Conservation (phyloP, 2,329 filamentous ascomycete genomes). For the Pestalotiopsis sp. region DNA sequence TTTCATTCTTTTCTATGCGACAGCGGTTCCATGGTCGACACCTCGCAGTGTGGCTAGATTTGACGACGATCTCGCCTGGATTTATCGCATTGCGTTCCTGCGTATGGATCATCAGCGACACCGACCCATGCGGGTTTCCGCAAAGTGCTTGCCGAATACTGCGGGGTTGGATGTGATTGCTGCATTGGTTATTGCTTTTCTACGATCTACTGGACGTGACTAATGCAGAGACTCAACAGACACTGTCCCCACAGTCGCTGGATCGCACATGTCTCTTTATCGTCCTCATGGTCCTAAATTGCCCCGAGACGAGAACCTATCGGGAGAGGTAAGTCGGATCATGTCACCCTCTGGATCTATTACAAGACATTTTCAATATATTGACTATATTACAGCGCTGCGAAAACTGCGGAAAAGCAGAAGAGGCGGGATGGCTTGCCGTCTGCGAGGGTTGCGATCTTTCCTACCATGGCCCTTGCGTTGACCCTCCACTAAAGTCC, state of each 20-base stretch:
- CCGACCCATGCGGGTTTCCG: not conserved
- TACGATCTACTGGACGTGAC: slow-evolving; percentile 22
- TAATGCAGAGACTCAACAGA: slow-evolving; percentile 46
- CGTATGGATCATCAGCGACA: not conserved
- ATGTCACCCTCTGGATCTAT: not conserved
- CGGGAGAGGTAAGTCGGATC: slow-evolving; percentile 41
- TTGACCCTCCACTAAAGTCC: slow-evolving; percentile 80
- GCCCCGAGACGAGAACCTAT: slow-evolving; percentile 53
- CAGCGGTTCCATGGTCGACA: not conserved
- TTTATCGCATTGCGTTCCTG: not conserved
- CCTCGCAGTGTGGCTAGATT: not conserved
- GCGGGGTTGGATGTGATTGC: not conserved
- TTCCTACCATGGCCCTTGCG: slow-evolving; percentile 82
- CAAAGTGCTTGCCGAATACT: not conserved
- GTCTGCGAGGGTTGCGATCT: slow-evolving; percentile 91
- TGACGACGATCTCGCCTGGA: no score
- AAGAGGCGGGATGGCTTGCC: slow-evolving; percentile 71
- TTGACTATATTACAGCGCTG: slow-evolving; percentile 62
- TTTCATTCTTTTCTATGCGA: slow-evolving; percentile 10
- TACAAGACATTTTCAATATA: slow-evolving; percentile 7
- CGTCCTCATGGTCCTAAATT: slow-evolving; percentile 76
- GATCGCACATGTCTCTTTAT: slow-evolving; percentile 95
- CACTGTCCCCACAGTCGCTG: slow-evolving; percentile 81
- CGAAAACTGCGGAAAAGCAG: slow-evolving; percentile 80
- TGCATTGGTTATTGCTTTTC: slow-evolving; percentile 24